A percentile compares a stretch with the other conserved stretches of the same genome.
phyloP scores from a whole-genome alignment of 2,329 filamentous ascomycete species.

The Aureobasidium musti region DNA sequence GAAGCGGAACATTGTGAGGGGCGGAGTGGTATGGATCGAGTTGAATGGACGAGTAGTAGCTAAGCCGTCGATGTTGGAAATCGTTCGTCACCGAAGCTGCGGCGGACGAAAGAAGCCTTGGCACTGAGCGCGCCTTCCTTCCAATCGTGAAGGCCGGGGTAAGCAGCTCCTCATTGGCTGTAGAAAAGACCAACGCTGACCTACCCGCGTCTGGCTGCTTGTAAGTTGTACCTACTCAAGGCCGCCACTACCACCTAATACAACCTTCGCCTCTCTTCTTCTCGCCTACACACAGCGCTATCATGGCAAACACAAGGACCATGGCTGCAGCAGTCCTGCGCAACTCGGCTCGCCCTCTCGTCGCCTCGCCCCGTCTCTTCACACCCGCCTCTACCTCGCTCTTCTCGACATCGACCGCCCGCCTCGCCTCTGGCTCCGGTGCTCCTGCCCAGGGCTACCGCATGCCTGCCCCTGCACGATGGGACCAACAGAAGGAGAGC shows the following conservation, averaged over 20 bases:
- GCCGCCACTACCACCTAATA: constrained; percentile 34
- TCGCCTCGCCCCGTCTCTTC: constrained; percentile 45
- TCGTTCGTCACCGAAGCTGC: constrained; percentile 24
- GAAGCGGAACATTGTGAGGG: constrained; percentile 82
- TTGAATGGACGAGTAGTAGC: neutral
- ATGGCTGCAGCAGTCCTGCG: constrained; percentile 52
- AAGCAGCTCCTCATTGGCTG: constrained; percentile 2
- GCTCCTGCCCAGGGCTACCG: constrained; percentile 81
- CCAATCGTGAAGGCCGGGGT: constrained; percentile 7
- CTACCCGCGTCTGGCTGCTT: neutral
- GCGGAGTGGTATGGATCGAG: neutral
- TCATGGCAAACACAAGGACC: constrained; percentile 53
- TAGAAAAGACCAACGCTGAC: neutral
- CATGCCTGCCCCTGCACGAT: constrained; percentile 69
- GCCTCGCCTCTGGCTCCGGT: constrained; percentile 67
- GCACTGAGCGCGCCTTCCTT: neutral
- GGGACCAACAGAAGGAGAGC: constrained; percentile 77
- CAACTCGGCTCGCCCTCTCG: constrained; percentile 45
- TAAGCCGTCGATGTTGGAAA: constrained; percentile 12
- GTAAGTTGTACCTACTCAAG: constrained; percentile 19
- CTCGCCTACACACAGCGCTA: constrained; percentile 35
- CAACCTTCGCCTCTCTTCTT: constrained; percentile 23
- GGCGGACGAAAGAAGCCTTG: neutral
- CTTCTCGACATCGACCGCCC: constrained; percentile 65
- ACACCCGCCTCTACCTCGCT: constrained; percentile 55